Conservation (phyloP, 305 asterid species). For the Solanum hybrid region DNA sequence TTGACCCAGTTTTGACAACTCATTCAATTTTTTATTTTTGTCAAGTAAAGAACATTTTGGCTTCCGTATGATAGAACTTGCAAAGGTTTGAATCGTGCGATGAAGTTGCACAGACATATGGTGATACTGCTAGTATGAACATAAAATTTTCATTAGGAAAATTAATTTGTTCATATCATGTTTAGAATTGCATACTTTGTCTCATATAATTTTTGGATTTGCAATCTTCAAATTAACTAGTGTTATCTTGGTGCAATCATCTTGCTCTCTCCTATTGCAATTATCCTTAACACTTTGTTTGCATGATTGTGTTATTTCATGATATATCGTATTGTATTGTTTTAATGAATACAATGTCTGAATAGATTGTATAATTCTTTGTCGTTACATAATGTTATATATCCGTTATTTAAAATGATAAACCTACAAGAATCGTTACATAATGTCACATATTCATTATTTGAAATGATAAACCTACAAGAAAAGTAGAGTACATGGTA, state of each 20-base stretch:
- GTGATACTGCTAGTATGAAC: background rate
- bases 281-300: background rate
- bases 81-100: constrained; percentile 3
- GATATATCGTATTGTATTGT: too few species aligned
- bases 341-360: too few species aligned
- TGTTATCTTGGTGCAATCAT: background rate
- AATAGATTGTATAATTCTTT: too few species aligned
- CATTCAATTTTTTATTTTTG: constrained; percentile 28
- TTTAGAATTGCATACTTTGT: background rate
- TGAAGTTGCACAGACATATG: constrained; percentile 10
- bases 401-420: background rate
- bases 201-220: background rate
- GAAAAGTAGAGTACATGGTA: background rate
- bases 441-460: background rate
- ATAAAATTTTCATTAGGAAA: background rate
- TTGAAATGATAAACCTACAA: too few species aligned
- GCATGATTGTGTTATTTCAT: background rate
- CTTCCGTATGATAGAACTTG: background rate
- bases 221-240: background rate
- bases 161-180: background rate
- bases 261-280: background rate
- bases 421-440: too few species aligned
- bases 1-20: constrained; percentile 25
- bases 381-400: too few species aligned
- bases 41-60: constrained; percentile 18